Evolutionary conservation across 371 early-diverging fungal genomes (phyloP).

Genomic region (Amoeboaphelidium protococcarum): DNA sequence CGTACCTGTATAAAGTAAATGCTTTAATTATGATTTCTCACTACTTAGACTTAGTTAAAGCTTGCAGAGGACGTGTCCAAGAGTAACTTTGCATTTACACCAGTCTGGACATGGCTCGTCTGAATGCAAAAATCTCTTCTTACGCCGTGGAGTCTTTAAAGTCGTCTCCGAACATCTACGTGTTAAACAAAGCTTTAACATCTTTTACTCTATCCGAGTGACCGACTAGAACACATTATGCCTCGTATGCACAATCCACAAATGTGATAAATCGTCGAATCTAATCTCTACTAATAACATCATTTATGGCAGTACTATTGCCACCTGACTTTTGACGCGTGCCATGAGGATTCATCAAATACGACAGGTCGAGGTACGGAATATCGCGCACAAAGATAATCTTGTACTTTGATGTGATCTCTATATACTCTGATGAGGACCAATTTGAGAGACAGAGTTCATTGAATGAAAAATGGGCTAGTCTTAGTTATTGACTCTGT

Average conservation of each 20-base stretch:
- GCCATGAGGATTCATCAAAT: too few species aligned
- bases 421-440: conserved; percentile 71
- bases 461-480: conserved; percentile 44
- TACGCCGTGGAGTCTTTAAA: conserved; percentile 34
- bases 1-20: too few species aligned
- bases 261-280: conserved; percentile 79
- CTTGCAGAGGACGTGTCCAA: conserved; percentile 83
- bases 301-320: too few species aligned
- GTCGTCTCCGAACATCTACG: conserved; percentile 2
- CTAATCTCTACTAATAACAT: too few species aligned
- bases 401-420: conserved; percentile 35
- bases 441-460: conserved; percentile 38
- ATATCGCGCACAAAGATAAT: conserved; percentile 53
- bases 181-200: too few species aligned
- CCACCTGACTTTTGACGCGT: too few species aligned
- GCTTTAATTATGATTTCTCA: too few species aligned
- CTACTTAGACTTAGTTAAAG: too few species aligned
- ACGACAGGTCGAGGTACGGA: conserved; percentile 34
- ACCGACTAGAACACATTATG: too few species aligned
- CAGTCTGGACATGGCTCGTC: conserved; percentile 59
- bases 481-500: too few species aligned
- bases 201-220: too few species aligned
- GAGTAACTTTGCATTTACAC: conserved; percentile 74
- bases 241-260: conserved; percentile 81
- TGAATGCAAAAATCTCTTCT: conserved; percentile 88